These are phyloP conservation scores for Clarireedia homoeocarpa DNA, from an alignment of 2,329 filamentous ascomycete species.

Conservation along the genomic window DNA sequence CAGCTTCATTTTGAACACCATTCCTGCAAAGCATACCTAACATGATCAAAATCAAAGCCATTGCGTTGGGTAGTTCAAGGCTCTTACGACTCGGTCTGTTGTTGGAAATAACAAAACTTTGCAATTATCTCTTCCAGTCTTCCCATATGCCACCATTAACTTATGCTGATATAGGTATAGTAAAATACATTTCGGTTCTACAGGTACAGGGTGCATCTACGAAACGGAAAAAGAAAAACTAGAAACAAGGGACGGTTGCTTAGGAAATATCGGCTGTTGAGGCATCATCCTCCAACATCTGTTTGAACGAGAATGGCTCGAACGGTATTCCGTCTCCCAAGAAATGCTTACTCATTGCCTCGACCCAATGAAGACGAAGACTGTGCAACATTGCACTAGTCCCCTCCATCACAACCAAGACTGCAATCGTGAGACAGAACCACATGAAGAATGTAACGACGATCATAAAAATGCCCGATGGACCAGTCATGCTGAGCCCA, in stretches of 20 bases:
- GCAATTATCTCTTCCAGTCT: neutral
- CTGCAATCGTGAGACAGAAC: conserved; percentile 75
- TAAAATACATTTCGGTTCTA: conserved; percentile 21
- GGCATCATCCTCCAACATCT: conserved; percentile 75
- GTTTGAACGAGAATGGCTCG: conserved; percentile 80
- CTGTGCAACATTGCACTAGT: conserved; percentile 94
- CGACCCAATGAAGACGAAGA: conserved; percentile 88
- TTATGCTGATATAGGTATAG: neutral
- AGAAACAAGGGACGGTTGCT: conserved; percentile 8
- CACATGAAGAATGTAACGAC: conserved; percentile 80
- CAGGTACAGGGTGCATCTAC: conserved; percentile 17
- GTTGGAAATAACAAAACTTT: neutral
- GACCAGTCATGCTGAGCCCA: conserved; percentile 60
- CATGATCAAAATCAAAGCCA: no score
- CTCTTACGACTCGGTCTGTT: no score
- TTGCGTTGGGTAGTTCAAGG: neutral
- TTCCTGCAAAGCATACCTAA: no score
- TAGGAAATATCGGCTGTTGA: conserved; percentile 44
- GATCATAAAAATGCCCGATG: conserved; percentile 68
- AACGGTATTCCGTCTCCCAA: conserved; percentile 85
- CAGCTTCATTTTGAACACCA: neutral
- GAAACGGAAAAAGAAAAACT: conserved; percentile 9
- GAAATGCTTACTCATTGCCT: conserved; percentile 97
- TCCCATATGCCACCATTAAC: neutral
- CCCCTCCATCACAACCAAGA: conserved; percentile 91